phyloP scores from a whole-genome alignment of 495 filamentous ascomycete genomes.

The Penicillium alfredii region DNA sequence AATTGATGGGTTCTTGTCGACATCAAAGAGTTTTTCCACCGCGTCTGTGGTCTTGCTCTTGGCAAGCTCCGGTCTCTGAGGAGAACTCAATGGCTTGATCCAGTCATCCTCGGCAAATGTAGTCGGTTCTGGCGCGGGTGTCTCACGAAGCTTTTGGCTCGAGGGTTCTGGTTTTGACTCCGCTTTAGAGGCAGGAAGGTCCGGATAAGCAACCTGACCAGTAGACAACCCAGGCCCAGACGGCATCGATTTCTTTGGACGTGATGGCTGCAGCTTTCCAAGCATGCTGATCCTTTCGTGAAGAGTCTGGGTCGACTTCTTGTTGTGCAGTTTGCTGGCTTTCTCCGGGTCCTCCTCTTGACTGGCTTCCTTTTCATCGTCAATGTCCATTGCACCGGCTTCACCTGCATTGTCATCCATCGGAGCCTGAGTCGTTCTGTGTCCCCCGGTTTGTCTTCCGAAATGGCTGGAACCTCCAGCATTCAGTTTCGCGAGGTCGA shows the following conservation, averaged over 20 bases:
- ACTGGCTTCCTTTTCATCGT: conserved; percentile 43
- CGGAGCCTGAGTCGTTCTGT: conserved; percentile 28
- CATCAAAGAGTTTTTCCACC: conserved; percentile 45
- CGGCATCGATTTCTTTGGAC: conserved; percentile 65
- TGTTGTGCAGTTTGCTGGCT: conserved; percentile 62
- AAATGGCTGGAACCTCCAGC: conserved; percentile 50
- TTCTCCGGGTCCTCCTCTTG: conserved; percentile 30
- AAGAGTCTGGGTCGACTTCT: conserved; percentile 83
- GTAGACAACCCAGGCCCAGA: conserved; percentile 34
- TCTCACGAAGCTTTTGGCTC: conserved; percentile 23
- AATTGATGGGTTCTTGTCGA: conserved; percentile 6
- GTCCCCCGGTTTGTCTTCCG: conserved; percentile 44
- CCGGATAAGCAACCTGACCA: conserved; percentile 48
- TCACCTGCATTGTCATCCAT: conserved; percentile 35
- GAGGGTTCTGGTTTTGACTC: conserved; percentile 27
- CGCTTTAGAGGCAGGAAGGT: conserved; percentile 42
- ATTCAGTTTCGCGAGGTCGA: conserved; percentile 56
- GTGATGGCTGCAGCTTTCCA: conserved; percentile 67
- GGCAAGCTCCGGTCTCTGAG: conserved; percentile 39
- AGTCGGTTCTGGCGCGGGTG: conserved; percentile 16
- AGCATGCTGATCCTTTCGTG: conserved; percentile 93
- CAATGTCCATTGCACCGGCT: conserved; percentile 53
- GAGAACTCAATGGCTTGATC: conserved; percentile 60
- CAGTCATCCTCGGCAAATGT: conserved; percentile 74
- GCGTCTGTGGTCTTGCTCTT: conserved; percentile 56